These are phyloP conservation scores for Thielaviopsis euricoi DNA, from an alignment of 2,329 filamentous ascomycete genomes.

Conservation along the genomic window DNA sequence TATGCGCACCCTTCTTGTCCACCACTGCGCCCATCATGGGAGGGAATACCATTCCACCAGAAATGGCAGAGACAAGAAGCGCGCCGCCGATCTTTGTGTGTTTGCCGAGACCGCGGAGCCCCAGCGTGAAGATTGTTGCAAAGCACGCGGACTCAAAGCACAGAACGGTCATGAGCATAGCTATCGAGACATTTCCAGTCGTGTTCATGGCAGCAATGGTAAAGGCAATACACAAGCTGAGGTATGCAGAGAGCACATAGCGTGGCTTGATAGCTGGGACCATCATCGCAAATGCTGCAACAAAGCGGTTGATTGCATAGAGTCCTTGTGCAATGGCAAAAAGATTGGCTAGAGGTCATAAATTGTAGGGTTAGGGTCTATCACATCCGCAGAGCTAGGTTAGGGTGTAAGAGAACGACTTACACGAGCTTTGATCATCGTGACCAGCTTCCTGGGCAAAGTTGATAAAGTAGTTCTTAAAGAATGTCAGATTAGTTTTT, in stretches of 20 bases:
- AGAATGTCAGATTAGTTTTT: neutral
- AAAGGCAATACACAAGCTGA: conserved; percentile 37
- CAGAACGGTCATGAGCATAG: conserved; percentile 36
- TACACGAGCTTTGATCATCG: conserved; percentile 11
- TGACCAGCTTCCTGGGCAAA: conserved; percentile 22
- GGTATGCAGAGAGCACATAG: conserved; percentile 35
- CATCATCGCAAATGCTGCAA: conserved; percentile 37
- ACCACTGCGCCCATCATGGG: conserved; percentile 53
- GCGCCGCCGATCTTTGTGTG: conserved; percentile 56
- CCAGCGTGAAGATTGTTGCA: conserved; percentile 41
- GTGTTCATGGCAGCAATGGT: conserved; percentile 34
- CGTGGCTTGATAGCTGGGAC: conserved; percentile 33
- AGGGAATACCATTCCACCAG: conserved; percentile 38
- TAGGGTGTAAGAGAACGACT: conserved; percentile 1
- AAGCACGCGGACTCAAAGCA: conserved; percentile 44
- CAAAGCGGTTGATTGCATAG: conserved; percentile 43
- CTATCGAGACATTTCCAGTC: conserved; percentile 33
- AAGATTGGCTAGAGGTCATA: conserved; percentile 24
- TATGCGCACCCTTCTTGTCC: conserved; percentile 24
- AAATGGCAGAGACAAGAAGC: conserved; percentile 37
- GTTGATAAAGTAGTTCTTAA: conserved; percentile 35
- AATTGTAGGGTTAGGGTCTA: conserved; percentile 6
- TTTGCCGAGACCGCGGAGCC: conserved; percentile 42
- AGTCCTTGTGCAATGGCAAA: conserved; percentile 42
- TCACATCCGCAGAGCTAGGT: neutral